These are phyloP conservation scores for Trypanosoma congolense DNA, from an alignment of 208 protist genomes.

Conservation along the genomic window DNA sequence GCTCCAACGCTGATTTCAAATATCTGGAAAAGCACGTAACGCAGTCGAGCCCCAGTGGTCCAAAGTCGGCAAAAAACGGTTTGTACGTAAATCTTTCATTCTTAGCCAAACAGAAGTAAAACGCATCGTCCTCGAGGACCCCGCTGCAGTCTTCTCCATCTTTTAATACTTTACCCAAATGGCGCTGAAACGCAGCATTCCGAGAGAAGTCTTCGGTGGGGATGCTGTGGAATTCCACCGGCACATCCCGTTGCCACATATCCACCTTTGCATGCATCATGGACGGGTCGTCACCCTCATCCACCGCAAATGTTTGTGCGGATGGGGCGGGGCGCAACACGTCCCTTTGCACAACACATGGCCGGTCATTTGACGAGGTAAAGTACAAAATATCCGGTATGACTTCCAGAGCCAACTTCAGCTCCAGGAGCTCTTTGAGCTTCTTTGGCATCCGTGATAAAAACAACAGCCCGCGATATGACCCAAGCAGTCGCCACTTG, in stretches of 20 bases:
- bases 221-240: background rate
- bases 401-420: constrained; percentile 36
- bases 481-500: no score
- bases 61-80: constrained; percentile 92
- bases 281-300: background rate
- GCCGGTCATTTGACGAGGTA: constrained; percentile 35
- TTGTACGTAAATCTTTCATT: constrained; percentile 69
- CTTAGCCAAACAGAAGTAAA: constrained; percentile 39
- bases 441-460: constrained; percentile 9
- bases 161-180: constrained; percentile 11
- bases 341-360: constrained; percentile 20
- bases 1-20: constrained; percentile 33
- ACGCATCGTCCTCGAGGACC: constrained; percentile 22
- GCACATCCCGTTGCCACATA: no score
- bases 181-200: constrained; percentile 4
- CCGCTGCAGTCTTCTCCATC: constrained; percentile 5
- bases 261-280: background rate
- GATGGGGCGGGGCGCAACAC: no score
- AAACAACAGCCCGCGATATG: no score
- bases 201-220: background rate
- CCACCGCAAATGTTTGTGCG: background rate
- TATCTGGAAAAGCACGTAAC: constrained; percentile 64
- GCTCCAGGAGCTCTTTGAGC: constrained; percentile 32
- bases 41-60: constrained; percentile 83
- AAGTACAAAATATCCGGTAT: constrained; percentile 66